phyloP scores from a whole-genome alignment of 768 basidiomycete genomes.

The Solioccasus polychromus region DNA sequence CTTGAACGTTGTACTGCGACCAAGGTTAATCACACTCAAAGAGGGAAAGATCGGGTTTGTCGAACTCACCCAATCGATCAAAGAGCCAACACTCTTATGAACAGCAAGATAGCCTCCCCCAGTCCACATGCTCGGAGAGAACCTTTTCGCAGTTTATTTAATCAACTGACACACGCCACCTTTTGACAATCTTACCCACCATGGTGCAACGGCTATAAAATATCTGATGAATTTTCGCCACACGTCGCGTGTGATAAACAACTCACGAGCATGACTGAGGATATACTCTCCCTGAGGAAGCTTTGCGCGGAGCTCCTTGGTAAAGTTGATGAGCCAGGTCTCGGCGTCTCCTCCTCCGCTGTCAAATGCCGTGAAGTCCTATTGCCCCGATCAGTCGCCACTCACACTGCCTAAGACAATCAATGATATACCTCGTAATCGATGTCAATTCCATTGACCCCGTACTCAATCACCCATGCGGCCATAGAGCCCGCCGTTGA shows the following conservation, averaged over 20 bases:
- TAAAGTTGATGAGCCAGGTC: constrained; percentile 33
- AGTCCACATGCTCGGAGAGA: constrained; percentile 16
- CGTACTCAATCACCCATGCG: constrained; percentile 43
- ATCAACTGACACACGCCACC: neutral
- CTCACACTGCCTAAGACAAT: neutral
- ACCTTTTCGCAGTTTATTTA: constrained; percentile 8
- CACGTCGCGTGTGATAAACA: neutral
- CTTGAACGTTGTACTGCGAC: constrained; percentile 37
- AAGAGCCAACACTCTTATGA: constrained; percentile 36
- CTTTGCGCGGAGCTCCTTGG: constrained; percentile 26
- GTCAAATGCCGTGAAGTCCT: constrained; percentile 34
- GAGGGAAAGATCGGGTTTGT: neutral
- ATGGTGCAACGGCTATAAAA: constrained; percentile 16
- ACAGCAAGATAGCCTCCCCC: constrained; percentile 36
- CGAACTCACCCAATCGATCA: constrained; percentile 44
- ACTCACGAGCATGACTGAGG: constrained; percentile 35
- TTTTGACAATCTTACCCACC: constrained; percentile 5
- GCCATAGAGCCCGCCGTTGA: constrained; percentile 42
- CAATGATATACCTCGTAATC: constrained; percentile 42
- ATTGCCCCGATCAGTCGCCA: neutral
- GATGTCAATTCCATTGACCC: constrained; percentile 52
- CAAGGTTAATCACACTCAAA: neutral
- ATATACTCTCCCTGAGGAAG: constrained; percentile 35
- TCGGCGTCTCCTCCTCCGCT: constrained; percentile 36
- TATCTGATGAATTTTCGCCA: neutral